Conservation (phyloP, 2,329 filamentous ascomycete genomes). For the Scopulariopsis brevicaulis region DNA sequence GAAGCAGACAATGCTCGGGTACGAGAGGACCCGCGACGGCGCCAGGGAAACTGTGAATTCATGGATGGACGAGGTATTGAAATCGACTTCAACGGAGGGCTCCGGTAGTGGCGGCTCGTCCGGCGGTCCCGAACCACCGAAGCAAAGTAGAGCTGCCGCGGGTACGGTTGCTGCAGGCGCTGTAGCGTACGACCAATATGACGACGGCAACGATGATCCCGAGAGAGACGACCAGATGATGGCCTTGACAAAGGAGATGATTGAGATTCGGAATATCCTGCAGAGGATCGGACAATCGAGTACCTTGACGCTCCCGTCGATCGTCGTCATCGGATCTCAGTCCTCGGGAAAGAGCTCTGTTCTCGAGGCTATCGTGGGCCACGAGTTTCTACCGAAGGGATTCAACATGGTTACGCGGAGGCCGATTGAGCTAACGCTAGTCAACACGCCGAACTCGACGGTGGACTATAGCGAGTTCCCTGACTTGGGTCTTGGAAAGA, state of each 20-base stretch:
- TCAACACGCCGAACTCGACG: constrained; percentile 82
- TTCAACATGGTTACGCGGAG: constrained; percentile 95
- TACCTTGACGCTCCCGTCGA: constrained; percentile 80
- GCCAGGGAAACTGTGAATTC: constrained; percentile 40
- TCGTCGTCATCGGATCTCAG: constrained; percentile 98
- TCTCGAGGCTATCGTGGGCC: constrained; percentile 89
- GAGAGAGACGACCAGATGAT: constrained; percentile 94
- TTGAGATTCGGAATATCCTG: constrained; percentile 88
- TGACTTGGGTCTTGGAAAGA: constrained; percentile 76
- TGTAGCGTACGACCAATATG: constrained; percentile 53
- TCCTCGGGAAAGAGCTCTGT: constrained; percentile 98
- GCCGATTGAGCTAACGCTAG: constrained; percentile 88
- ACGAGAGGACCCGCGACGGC: constrained; percentile 51
- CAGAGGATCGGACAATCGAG: constrained; percentile 88
- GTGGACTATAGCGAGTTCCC: constrained; percentile 96
- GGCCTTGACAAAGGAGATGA: constrained; percentile 98
- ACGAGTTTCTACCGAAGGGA: constrained; percentile 97
- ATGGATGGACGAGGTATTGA: constrained; percentile 2
- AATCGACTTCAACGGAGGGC: constrained; percentile 13
- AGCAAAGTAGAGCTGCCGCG: constrained; percentile 48
- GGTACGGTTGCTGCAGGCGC: constrained; percentile 56
- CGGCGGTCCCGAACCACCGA: constrained; percentile 36
- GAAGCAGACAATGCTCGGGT: constrained; percentile 68
- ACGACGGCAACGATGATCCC: constrained; percentile 39
- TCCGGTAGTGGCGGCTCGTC: constrained; percentile 32